phyloP scores from a whole-genome alignment of 2,329 filamentous ascomycete species.

The Harringtonia lauricola region DNA sequence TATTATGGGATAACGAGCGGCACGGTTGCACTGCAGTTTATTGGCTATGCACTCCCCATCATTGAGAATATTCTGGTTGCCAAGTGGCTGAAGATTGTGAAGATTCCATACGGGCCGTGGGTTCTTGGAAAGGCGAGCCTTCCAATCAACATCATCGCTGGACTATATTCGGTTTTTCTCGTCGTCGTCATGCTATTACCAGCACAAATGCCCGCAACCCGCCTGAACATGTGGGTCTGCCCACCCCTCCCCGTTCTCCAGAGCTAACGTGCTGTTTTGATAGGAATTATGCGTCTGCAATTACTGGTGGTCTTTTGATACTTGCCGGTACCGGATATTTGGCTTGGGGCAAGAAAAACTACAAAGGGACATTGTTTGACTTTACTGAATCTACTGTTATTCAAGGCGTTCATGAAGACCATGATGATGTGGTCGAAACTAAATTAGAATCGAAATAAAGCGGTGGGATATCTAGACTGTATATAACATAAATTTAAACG shows the following conservation, averaged over 20 bases:
- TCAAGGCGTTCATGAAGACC: too few relatives aligned
- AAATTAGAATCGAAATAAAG: too few relatives aligned
- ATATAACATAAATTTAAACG: too few relatives aligned
- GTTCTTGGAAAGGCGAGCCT: background rate
- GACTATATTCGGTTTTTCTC: background rate
- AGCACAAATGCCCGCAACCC: background rate
- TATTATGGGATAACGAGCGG: background rate
- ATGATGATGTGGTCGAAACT: too few relatives aligned
- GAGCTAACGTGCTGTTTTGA: background rate
- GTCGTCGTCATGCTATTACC: background rate
- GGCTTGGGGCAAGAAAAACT: background rate
- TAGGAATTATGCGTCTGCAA: background rate
- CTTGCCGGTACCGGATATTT: background rate
- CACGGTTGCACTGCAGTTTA: background rate
- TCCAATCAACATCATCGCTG: background rate
- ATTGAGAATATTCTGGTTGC: background rate
- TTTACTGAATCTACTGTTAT: too few relatives aligned
- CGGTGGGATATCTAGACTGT: too few relatives aligned
- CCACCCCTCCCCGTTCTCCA: background rate
- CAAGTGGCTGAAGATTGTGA: background rate
- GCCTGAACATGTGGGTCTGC: background rate
- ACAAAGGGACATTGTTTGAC: background rate
- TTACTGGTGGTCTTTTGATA: background rate
- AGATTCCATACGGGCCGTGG: background rate
- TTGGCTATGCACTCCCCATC: background rate